Evolutionary conservation across 148 eudicot genomes (phyloP).

Genomic region (Drosera capensis): DNA sequence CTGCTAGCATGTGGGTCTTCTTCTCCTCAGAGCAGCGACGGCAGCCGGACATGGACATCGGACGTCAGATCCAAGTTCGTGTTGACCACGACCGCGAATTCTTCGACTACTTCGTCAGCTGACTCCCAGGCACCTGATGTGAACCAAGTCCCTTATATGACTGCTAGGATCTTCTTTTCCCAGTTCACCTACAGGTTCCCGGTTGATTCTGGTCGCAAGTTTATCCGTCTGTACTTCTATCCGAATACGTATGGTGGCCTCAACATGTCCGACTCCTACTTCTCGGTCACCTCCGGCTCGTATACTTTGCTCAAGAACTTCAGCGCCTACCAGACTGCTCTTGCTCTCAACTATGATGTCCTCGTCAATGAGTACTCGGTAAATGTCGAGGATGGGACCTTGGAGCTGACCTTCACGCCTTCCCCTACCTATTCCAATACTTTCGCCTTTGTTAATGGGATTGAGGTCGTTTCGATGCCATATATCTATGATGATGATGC

Average conservation of each 20-base stretch:
- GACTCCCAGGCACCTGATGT: slow-evolving; percentile 45
- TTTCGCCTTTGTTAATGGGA: slow-evolving; percentile 80
- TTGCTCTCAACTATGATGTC: slow-evolving; percentile 52
- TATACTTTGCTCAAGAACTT: slow-evolving; percentile 70
- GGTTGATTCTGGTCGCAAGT: slow-evolving; percentile 63
- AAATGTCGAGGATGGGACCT: slow-evolving; percentile 26
- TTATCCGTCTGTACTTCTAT: slow-evolving; percentile 68
- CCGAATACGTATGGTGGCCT: slow-evolving; percentile 38
- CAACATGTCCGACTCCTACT: slow-evolving; percentile 41
- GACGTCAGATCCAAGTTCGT: slow-evolving; percentile 54
- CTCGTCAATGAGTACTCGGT: slow-evolving; percentile 54
- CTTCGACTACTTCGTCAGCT: slow-evolving; percentile 35
- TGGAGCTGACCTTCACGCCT: slow-evolving; percentile 62
- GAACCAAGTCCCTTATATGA: slow-evolving; percentile 62
- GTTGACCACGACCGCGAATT: slow-evolving; percentile 13
- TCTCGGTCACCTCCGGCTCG: slow-evolving; percentile 40
- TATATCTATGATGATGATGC: slow-evolving; percentile 35
- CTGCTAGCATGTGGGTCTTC: slow-evolving; percentile 44
- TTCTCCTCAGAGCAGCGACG: slow-evolving; percentile 21
- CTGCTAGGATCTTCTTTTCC: slow-evolving; percentile 50
- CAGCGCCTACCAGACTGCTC: slow-evolving; percentile 55
- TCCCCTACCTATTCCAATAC: slow-evolving; percentile 31
- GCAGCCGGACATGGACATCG: slow-evolving; percentile 51
- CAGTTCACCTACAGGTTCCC: slow-evolving; percentile 61
- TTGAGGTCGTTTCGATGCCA: slow-evolving; percentile 79